Conservation (phyloP, 31 red algal species). For the Endocladia muricata region DNA sequence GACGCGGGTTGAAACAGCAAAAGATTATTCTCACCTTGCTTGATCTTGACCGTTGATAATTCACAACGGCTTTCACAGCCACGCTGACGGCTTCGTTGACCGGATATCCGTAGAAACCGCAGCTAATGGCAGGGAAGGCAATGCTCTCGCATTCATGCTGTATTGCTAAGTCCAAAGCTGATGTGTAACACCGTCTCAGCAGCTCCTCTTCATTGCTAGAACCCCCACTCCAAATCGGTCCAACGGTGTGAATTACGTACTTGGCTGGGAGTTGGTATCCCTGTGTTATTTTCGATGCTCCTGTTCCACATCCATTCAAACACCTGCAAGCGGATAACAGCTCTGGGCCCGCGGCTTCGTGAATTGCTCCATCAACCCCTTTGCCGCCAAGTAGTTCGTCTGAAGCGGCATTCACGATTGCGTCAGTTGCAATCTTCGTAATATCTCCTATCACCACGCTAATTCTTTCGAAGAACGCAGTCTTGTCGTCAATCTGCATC, state of each 20-base stretch:
- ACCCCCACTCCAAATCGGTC: conserved; percentile 32
- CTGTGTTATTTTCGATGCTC: conserved; percentile 47
- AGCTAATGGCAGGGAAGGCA: conserved; percentile 63
- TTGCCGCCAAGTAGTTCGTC: conserved; percentile 44
- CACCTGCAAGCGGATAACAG: conserved; percentile 33
- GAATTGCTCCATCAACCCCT: conserved; percentile 71
- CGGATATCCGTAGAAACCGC: conserved; percentile 66
- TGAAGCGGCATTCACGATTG: conserved; percentile 74
- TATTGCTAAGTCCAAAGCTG: conserved; percentile 7
- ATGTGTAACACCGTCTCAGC: conserved; percentile 23
- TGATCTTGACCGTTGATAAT: neutral
- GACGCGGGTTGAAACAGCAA: neutral
- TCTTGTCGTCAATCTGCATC: no score
- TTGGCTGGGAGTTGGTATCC: conserved; percentile 3
- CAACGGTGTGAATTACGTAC: conserved; percentile 61
- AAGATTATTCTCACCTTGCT: neutral
- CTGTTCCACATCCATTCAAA: conserved; percentile 39
- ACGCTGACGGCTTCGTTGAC: neutral
- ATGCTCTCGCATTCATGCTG: conserved; percentile 20
- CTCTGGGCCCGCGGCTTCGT: conserved; percentile 46
- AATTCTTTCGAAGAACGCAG: neutral
- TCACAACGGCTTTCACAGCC: neutral
- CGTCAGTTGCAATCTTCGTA: conserved; percentile 33
- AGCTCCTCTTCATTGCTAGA: conserved; percentile 15
- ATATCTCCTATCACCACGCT: conserved; percentile 33